phyloP scores from a whole-genome alignment of 1,139 yeast genomes.

The Lizanozyma gosingica region DNA sequence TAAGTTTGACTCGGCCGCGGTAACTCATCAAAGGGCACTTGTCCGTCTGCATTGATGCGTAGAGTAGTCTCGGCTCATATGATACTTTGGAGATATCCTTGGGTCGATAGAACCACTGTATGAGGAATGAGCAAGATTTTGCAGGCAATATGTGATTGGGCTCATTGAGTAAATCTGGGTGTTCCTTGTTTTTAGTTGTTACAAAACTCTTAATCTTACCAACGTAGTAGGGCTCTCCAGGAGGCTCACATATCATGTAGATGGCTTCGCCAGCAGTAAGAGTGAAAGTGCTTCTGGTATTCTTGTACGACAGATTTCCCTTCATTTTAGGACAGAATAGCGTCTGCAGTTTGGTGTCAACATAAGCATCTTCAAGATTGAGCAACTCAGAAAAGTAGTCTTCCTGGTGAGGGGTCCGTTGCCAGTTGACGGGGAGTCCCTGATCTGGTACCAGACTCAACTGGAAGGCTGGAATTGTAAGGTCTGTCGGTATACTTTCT shows the following conservation, averaged over 20 bases:
- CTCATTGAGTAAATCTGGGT: slow-evolving; percentile 4
- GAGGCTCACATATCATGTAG: slow-evolving; percentile 86
- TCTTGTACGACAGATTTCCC: too few species aligned
- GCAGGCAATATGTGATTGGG: slow-evolving; percentile 22
- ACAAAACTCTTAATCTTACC: slow-evolving; percentile 78
- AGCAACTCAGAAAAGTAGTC: slow-evolving; percentile 32
- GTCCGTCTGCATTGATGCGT: slow-evolving; percentile 83
- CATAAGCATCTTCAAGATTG: slow-evolving; percentile 25
- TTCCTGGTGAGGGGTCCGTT: slow-evolving; percentile 19
- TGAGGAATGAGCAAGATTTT: slow-evolving; percentile 48
- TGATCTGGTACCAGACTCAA: slow-evolving; percentile 3
- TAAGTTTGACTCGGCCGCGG: slow-evolving; percentile 68
- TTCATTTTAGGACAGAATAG: slow-evolving; percentile 28
- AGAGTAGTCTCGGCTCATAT: slow-evolving; percentile 65
- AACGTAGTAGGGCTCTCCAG: slow-evolving; percentile 89
- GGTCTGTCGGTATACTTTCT: slow-evolving; percentile 1
- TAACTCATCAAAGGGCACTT: slow-evolving; percentile 68
- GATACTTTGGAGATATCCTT: slow-evolving; percentile 68
- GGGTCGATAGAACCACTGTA: slow-evolving; percentile 92
- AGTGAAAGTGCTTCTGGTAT: slow-evolving; percentile 12
- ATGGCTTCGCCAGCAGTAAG: slow-evolving; percentile 56
- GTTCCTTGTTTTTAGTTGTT: slow-evolving; percentile 3
- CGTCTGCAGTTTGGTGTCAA: slow-evolving; percentile 23
- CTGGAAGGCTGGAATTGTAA: not conserved
- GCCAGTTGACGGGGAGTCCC: slow-evolving; percentile 30